Base-by-base conservation (phyloP, 2,329 filamentous ascomycete genomes). In the Fusarium zealandicum region DNA sequence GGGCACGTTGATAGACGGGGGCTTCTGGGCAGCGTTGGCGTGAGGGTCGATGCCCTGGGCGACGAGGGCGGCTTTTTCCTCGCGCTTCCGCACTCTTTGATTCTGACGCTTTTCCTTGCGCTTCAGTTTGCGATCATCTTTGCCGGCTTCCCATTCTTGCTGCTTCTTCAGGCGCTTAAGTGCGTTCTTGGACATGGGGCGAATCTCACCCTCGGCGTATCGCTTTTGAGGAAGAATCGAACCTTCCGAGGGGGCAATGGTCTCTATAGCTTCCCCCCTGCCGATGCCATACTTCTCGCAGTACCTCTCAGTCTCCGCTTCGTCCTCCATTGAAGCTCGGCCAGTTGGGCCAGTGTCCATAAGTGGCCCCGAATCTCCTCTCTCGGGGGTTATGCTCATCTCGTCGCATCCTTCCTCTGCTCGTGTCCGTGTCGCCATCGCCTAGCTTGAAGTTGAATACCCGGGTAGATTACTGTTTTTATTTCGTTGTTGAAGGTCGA, bases 151-250 rank as follows among this genome's bases (percentile, higher is more conserved):
- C 89, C 90, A 96, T 70, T 84, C 79, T 69, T 90, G 81, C 59
- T 85, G 81, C 49, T 86, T 87, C 56, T 83, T 85, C 45, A 92
- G 78, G 69, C 92, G 93, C 75, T 96, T 96, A 55, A 89, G 78
- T 65, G 93, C 89, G 68, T 88, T 96, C 69, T 98, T 98, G 14
- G 93, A 96, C 44, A 97, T 50, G 7, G 60, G 56, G 17, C 65
- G 63, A 2, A 39, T 36, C 16, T 66, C 51, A 31, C 39, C 51
- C 11, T 54, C 51, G 11, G 44, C 51, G 16, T 28, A 14, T 25
- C 50, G 28, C 25, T 59, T 53, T 47, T 42, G 40, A 27, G 51
- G 44, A 1, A 47, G 3, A 13, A 22, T 28, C 35, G 46, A 36
- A 10, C 22, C 30, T 54, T 59, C 33, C 41, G 42, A 32, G 3